These are phyloP conservation scores for Pancytospora epiphaga DNA, from an alignment of 371 early-diverging fungal species.

Conservation along the genomic window DNA sequence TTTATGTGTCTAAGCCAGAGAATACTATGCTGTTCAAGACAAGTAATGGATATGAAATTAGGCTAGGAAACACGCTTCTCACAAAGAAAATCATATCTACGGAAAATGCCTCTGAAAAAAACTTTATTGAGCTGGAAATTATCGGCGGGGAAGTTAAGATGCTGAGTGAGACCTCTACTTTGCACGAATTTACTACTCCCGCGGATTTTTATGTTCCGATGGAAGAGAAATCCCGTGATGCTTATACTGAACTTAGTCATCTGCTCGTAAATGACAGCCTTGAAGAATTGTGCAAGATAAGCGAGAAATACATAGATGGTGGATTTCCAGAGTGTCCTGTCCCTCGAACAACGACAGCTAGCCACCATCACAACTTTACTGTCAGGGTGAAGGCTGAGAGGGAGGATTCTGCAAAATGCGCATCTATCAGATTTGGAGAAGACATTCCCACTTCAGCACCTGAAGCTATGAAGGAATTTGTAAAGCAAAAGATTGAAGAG, in stretches of 20 bases:
- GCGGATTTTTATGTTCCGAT: conserved; percentile 41
- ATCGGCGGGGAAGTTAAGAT: not conserved
- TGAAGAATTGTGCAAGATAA: conserved; percentile 4
- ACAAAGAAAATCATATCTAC: conserved; percentile 21
- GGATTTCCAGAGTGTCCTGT: conserved; percentile 23
- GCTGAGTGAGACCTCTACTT: not conserved
- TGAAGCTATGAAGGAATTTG: not conserved
- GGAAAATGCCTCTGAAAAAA: not conserved
- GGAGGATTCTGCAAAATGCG: not conserved
- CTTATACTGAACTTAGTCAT: conserved; percentile 18
- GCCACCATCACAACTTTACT: conserved; percentile 18
- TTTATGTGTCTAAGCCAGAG: not conserved
- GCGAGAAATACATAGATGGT: conserved; percentile 1
- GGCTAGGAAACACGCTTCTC: conserved; percentile 7
- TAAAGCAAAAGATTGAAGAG: not conserved
- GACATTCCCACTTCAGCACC: not conserved
- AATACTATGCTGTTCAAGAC: conserved; percentile 12
- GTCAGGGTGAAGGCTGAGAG: not conserved
- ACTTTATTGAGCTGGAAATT: conserved; percentile 26
- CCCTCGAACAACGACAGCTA: conserved; percentile 14
- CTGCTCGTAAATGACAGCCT: conserved; percentile 19
- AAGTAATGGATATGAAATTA: conserved; percentile 20
- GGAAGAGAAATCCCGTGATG: not conserved
- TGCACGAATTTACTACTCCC: conserved; percentile 17
- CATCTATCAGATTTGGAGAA: not conserved